Conservation (phyloP, 2,329 filamentous ascomycete genomes). For the Ilyonectria destructans region DNA sequence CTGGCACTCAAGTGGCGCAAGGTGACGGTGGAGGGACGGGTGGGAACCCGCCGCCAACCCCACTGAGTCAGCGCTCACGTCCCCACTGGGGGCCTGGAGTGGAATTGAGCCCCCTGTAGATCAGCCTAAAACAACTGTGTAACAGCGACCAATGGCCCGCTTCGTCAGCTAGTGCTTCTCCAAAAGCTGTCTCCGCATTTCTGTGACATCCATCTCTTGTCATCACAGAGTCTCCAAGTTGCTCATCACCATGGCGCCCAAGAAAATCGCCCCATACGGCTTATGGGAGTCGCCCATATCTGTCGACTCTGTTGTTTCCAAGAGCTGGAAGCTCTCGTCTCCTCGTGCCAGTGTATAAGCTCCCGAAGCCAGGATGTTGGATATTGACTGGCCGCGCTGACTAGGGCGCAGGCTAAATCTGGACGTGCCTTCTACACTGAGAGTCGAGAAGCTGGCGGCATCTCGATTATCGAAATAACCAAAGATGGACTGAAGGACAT, state of each 20-base stretch:
- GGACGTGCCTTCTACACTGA: constrained; percentile 59
- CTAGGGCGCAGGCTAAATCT: constrained; percentile 44
- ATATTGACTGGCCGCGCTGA: not conserved
- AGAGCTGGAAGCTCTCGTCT: constrained; percentile 52
- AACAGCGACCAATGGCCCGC: not conserved
- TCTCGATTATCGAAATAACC: constrained; percentile 61
- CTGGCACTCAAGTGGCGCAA: not conserved
- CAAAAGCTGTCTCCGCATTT: not conserved
- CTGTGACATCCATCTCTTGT: not conserved
- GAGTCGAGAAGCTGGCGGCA: constrained; percentile 58
- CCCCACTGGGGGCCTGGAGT: not conserved
- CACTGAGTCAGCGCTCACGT: not conserved
- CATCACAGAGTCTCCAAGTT: not conserved
- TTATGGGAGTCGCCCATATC: constrained; percentile 60
- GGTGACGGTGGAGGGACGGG: too few species aligned
- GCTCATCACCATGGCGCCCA: constrained; percentile 35
- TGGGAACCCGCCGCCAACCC: not conserved
- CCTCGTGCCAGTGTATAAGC: constrained; percentile 56
- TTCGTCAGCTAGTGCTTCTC: not conserved
- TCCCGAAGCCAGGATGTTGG: not conserved
- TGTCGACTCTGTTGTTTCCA: constrained; percentile 55
- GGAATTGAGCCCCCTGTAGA: not conserved
- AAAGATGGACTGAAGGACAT: constrained; percentile 56
- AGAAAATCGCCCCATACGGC: constrained; percentile 53
- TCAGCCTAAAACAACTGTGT: not conserved